Percentiles rank a stretch among this genome's conserved stretches.
phyloP scores from a whole-genome alignment of 805 yeast genomes.

The Kodamaea jinghongensis region DNA sequence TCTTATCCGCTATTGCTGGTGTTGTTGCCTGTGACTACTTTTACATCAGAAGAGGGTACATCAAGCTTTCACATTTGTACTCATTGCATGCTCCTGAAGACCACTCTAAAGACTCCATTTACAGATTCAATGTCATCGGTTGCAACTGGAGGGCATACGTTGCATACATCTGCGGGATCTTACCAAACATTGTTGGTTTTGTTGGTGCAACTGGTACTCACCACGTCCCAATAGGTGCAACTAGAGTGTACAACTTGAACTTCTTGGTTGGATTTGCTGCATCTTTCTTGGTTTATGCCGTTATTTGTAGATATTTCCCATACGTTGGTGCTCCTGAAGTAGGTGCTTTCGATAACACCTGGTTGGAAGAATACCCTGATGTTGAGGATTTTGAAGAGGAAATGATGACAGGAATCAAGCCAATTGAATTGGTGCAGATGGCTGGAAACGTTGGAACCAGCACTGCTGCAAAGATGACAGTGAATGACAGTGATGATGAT shows the following conservation, averaged over 20 bases:
- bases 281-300: conserved; percentile 53
- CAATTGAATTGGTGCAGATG: background rate
- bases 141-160: conserved; percentile 80
- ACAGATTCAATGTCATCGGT: conserved; percentile 63
- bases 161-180: conserved; percentile 77
- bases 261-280: conserved; percentile 73
- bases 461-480: too few species aligned
- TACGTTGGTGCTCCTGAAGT: conserved; percentile 35
- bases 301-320: conserved; percentile 54
- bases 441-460: too few species aligned
- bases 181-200: conserved; percentile 84
- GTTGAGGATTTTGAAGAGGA: conserved; percentile 60
- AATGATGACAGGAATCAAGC: conserved; percentile 12
- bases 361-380: conserved; percentile 62
- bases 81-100: conserved; percentile 37
- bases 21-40: conserved; percentile 68
- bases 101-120: conserved; percentile 33
- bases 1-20: conserved; percentile 81
- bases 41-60: conserved; percentile 65
- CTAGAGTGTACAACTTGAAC: conserved; percentile 66
- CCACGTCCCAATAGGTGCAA: conserved; percentile 73
- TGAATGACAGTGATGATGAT: too few species aligned
- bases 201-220: conserved; percentile 77
- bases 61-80: conserved; percentile 65
- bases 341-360: conserved; percentile 48